Base-by-base conservation (phyloP, 2,329 filamentous ascomycete genomes). In the Aspergillus sergii region DNA sequence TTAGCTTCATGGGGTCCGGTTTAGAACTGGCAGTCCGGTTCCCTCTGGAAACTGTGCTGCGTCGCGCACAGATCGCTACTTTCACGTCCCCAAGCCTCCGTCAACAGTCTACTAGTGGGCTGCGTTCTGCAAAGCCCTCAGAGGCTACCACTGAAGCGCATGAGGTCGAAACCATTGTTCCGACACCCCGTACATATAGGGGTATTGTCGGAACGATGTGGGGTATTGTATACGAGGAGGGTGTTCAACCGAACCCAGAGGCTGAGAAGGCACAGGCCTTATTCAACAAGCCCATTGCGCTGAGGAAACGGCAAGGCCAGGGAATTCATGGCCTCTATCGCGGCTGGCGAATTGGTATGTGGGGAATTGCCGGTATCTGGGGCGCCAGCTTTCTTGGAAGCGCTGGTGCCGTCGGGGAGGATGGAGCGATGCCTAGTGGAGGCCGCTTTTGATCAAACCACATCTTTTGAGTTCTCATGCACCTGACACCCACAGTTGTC, bases 121-220 rank as follows among this genome's bases (percentile, higher is more conserved):
- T 72, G 19, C 61, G 62, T 6, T 57, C 66, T 14, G 56, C 67
- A 16, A 58, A 64, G 11, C 46, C 65, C 16, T 21, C 61, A 5
- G 28, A 62, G 23, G 69, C 60, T 21, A 21, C 28, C 28, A 9
- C 23, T 21, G 43, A 73, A 57, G 60, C 67, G 16, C 63, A 68
- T 68, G 67, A 78, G 55, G 74, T 91, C 53, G 88, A 92, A 60
- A 93, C 92, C 0, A 89, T 97, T 60, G 88, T 98, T 0, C 88
- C 91, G 2, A 84, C 92, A 0, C 80, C 80, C 16, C 94, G 93
- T 2, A 87, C 87, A 4, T 99, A 97, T 76, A 84, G 87, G 39
- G 95, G 95, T n/a, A 84, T 97, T 1, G 76, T 95, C n/a, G 92
- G 93, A 3, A 97, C 94, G 2, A 94, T 97, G 86, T 94, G 93